Evolutionary conservation across 2,329 filamentous ascomycete species (phyloP).

Genomic region (Aspergillus puulaauensis): DNA sequence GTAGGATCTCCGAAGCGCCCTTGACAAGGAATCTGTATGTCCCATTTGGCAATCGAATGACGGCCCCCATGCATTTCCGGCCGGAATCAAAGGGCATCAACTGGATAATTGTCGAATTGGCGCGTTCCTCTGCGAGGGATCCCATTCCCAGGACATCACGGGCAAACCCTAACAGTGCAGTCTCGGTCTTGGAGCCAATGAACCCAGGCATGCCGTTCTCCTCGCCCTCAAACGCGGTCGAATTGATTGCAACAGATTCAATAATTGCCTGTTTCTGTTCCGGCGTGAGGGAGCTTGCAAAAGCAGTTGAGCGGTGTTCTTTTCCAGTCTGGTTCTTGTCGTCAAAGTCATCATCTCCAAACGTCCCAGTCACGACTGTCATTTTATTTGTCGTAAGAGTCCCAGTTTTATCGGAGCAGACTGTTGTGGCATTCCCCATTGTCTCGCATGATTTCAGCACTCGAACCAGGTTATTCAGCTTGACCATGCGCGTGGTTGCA

Average conservation of each 20-base stretch:
- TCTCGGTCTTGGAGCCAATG: slow-evolving; percentile 71
- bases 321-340: slow-evolving; percentile 17
- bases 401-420: slow-evolving; percentile 77
- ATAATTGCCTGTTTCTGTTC: slow-evolving; percentile 47
- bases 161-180: slow-evolving; percentile 65
- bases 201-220: slow-evolving; percentile 38
- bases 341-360: slow-evolving; percentile 44
- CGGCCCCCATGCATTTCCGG: slow-evolving; percentile 57
- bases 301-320: slow-evolving; percentile 1
- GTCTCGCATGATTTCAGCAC: slow-evolving; percentile 74
- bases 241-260: slow-evolving; percentile 45
- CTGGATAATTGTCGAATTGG: slow-evolving; percentile 57
- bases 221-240: slow-evolving; percentile 69
- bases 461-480: slow-evolving; percentile 71
- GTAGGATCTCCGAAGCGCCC: slow-evolving; percentile 36
- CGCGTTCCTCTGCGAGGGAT: slow-evolving; percentile 58
- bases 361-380: slow-evolving; percentile 70
- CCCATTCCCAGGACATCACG: slow-evolving; percentile 60
- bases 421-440: slow-evolving; percentile 74
- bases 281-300: slow-evolving; percentile 29
- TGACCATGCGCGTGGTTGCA: slow-evolving; percentile 71
- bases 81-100: slow-evolving; percentile 69
- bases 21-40: slow-evolving; percentile 35
- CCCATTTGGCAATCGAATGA: slow-evolving; percentile 24
- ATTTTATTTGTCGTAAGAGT: slow-evolving; percentile 72